Base-by-base conservation (phyloP, 441 rosid genomes). In the Pelargonium hybrid region DNA sequence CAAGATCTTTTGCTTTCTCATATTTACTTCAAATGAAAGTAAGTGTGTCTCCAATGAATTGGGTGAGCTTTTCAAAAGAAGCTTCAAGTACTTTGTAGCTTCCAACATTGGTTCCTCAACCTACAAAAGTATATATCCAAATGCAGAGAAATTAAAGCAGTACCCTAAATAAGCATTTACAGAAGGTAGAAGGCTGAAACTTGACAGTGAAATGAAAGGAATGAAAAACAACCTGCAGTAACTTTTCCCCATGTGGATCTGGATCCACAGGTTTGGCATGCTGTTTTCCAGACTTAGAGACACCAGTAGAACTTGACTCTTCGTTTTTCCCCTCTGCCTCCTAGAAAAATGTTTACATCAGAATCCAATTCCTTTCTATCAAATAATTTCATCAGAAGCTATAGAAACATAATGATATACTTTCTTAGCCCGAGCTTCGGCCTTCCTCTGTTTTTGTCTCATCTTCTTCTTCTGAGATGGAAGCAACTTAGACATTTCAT, bases 381-480 rank as follows among this genome's bases (percentile, higher is more conserved):
- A 34, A 75, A 71, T 65, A 65, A 63, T 17, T 66, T 39, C 69
- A 43, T 47, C 64, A 67, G 43, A 76, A 78, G 43, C 62, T 65
- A 73, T 9, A 70, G 50, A 72, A 69, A 72, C 70, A 72, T 67
- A 68, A 66, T 41, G 61, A 69, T 83, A 66, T 79, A 91, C 98
- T 82, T 90, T 96, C 89, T 91, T 96, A 72, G 98, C 99, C 73
- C 97, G 88, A 71, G 97, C 96, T 85, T 93, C 97, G 56, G 98
- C 97, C 82, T 91, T 96, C 69, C 87, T 89, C 81, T 87, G 98
- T 80, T 91, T 96, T 82, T 85, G 89, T 76, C 86, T 88, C 81
- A 90, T 72, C 82, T 96, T 96, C 92, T 90, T 96, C 78, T 90
- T 96, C 82, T 93, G 97, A 68, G 96, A 86, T 67, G 98, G 96